Evolutionary conservation across 805 yeast species (phyloP).

Genomic region (Hemisphaericaspora nanyangensis): DNA sequence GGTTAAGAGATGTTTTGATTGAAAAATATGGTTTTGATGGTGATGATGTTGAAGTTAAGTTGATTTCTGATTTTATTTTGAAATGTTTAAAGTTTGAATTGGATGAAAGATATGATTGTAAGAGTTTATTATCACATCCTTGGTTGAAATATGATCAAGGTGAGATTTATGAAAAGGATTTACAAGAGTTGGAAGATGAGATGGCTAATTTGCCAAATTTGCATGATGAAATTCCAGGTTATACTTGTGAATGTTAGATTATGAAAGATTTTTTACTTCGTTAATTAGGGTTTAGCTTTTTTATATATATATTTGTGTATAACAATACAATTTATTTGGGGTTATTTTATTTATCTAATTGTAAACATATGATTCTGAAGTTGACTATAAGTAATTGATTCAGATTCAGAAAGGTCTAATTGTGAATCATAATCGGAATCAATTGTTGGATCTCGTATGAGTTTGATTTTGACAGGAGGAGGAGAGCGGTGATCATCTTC

Average conservation of each 20-base stretch:
- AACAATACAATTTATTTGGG: background rate
- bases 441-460: constrained; percentile 14
- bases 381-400: constrained; percentile 7
- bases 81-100: constrained; percentile 51
- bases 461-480: background rate
- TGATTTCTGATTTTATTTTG: constrained; percentile 44
- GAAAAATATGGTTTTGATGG: constrained; percentile 46
- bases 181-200: background rate
- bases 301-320: too few species aligned
- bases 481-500: too few species aligned
- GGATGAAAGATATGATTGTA: constrained; percentile 49
- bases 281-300: background rate
- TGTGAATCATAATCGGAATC: constrained; percentile 24
- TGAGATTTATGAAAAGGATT: constrained; percentile 7
- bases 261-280: background rate
- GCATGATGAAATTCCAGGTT: constrained; percentile 29
- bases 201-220: constrained; percentile 19
- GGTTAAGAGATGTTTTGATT: constrained; percentile 43
- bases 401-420: constrained; percentile 20
- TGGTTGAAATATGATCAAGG: constrained; percentile 35
- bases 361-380: constrained; percentile 10
- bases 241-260: constrained; percentile 11
- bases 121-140: constrained; percentile 49
- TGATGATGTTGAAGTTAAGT: constrained; percentile 29
- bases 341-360: constrained; percentile 4